phyloP scores from a whole-genome alignment of 2,329 filamentous ascomycete genomes.

The Cryphonectria nitschkei region DNA sequence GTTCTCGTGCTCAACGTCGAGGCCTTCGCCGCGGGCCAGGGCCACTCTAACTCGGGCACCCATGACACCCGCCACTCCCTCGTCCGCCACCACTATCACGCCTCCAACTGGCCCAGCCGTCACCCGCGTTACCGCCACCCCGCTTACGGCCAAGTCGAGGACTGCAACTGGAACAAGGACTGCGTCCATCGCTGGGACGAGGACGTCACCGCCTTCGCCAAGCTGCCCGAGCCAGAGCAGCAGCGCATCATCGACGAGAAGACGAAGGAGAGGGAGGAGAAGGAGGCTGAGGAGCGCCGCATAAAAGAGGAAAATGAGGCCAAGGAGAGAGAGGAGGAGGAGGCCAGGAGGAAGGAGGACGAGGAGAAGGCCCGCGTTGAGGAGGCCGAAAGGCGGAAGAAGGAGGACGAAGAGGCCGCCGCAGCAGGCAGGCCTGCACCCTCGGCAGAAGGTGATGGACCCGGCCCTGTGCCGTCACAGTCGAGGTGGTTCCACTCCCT shows the following conservation, averaged over 20 bases:
- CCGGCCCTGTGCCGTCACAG: not conserved
- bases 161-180: slow-evolving; percentile 69
- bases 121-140: slow-evolving; percentile 71
- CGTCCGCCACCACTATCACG: slow-evolving; percentile 75
- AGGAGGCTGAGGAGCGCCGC: slow-evolving; percentile 31
- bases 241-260: slow-evolving; percentile 49
- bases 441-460: not conserved
- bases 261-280: slow-evolving; percentile 37
- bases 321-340: slow-evolving; percentile 38
- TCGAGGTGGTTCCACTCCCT: slow-evolving; percentile 13
- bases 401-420: slow-evolving; percentile 29
- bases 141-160: slow-evolving; percentile 70
- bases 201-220: slow-evolving; percentile 63
- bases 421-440: slow-evolving; percentile 25
- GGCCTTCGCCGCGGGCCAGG: slow-evolving; percentile 73
- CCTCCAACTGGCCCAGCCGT: slow-evolving; percentile 69
- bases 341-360: slow-evolving; percentile 41
- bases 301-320: slow-evolving; percentile 32
- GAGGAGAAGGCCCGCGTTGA: slow-evolving; percentile 26
- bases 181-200: slow-evolving; percentile 69
- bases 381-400: slow-evolving; percentile 31
- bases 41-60: slow-evolving; percentile 72
- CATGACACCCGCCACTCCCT: slow-evolving; percentile 67
- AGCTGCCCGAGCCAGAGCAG: slow-evolving; percentile 62
- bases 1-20: slow-evolving; percentile 71